Percentiles rank a stretch among this genome's conserved stretches.
Evolutionary conservation across 2,329 filamentous ascomycete genomes (phyloP).

Genomic region (Fusarium sp.): DNA sequence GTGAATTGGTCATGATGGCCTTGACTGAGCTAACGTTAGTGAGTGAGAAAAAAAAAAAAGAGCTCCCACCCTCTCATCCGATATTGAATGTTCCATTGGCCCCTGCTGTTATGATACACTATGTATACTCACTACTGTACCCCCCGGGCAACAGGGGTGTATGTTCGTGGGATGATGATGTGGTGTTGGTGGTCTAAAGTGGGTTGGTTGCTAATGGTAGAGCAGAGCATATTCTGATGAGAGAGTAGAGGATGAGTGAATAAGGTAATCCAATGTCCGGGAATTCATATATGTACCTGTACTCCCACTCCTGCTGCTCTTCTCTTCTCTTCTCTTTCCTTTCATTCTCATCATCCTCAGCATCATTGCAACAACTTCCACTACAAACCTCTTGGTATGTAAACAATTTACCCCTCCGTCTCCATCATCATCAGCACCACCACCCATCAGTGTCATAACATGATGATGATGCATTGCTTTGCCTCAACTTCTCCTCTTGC

Average conservation of each 20-base stretch:
- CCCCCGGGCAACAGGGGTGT: constrained; percentile 13
- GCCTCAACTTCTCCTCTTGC: neutral
- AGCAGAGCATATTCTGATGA: neutral
- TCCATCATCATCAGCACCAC: constrained; percentile 4
- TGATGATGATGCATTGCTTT: constrained; percentile 4
- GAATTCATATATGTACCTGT: constrained; percentile 38
- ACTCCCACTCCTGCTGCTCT: constrained; percentile 28
- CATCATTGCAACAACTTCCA: constrained; percentile 14
- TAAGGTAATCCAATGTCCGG: constrained; percentile 34
- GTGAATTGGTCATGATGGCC: constrained; percentile 12
- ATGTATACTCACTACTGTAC: neutral
- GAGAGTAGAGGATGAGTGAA: neutral
- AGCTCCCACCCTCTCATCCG: constrained; percentile 33
- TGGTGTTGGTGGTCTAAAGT: constrained; percentile 24
- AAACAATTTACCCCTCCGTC: constrained; percentile 22
- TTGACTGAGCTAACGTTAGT: neutral
- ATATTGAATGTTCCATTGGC: constrained; percentile 18
- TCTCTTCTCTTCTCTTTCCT: constrained; percentile 8
- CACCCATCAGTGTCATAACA: constrained; percentile 19
- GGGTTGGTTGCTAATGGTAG: constrained; percentile 8
- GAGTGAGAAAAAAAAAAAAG: neutral
- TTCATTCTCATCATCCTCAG: constrained; percentile 35
- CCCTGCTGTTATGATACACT: constrained; percentile 3
- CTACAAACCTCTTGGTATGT: constrained; percentile 19
- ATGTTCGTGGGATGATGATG: constrained; percentile 33